Percentiles rank a stretch among this genome's conserved stretches.
phyloP scores from a whole-genome alignment of 768 basidiomycete species.

The Fomitopsis pulvina region DNA sequence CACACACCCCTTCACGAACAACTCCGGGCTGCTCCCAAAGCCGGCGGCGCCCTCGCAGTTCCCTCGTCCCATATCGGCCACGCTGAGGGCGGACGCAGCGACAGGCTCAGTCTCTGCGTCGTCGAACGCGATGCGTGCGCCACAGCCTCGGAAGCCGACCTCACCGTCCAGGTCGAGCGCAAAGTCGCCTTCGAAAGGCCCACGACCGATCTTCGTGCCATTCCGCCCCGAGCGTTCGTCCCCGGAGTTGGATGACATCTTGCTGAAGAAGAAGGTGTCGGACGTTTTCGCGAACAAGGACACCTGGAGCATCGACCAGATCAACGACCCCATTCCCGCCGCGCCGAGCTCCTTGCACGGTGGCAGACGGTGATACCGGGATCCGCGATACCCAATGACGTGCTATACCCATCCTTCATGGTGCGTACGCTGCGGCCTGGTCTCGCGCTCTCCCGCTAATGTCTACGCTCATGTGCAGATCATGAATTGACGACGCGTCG shows the following conservation, averaged over 20 bases:
- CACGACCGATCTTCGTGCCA: slow-evolving; percentile 39
- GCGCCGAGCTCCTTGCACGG: slow-evolving; percentile 7
- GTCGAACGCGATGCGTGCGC: slow-evolving; percentile 15
- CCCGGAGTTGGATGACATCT: slow-evolving; percentile 45
- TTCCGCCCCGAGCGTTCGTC: slow-evolving; percentile 47
- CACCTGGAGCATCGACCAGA: slow-evolving; percentile 22
- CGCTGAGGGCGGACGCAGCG: slow-evolving; percentile 16
- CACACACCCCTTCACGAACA: slow-evolving; percentile 51
- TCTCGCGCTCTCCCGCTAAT: background rate
- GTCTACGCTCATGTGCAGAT: slow-evolving; percentile 10
- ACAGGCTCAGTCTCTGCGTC: slow-evolving; percentile 7
- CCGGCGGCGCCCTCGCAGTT: slow-evolving; percentile 44
- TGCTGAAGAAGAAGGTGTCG: slow-evolving; percentile 30
- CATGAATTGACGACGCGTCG: slow-evolving; percentile 1
- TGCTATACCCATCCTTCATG: slow-evolving; percentile 16
- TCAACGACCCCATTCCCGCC: slow-evolving; percentile 5
- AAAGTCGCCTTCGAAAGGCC: slow-evolving; percentile 8
- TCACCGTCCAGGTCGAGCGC: background rate
- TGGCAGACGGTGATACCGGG: slow-evolving; percentile 12
- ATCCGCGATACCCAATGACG: slow-evolving; percentile 15
- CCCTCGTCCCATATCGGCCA: slow-evolving; percentile 33
- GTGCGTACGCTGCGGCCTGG: slow-evolving; percentile 8
- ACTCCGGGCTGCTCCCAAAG: slow-evolving; percentile 26
- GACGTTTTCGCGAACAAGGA: slow-evolving; percentile 24
- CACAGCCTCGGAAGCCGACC: slow-evolving; percentile 20